A percentile compares a stretch with the other conserved stretches of the same genome.
Evolutionary conservation across 1,284 basidiomycete species (phyloP).

Genomic region (Melanopsichium pennsylvanicum): DNA sequence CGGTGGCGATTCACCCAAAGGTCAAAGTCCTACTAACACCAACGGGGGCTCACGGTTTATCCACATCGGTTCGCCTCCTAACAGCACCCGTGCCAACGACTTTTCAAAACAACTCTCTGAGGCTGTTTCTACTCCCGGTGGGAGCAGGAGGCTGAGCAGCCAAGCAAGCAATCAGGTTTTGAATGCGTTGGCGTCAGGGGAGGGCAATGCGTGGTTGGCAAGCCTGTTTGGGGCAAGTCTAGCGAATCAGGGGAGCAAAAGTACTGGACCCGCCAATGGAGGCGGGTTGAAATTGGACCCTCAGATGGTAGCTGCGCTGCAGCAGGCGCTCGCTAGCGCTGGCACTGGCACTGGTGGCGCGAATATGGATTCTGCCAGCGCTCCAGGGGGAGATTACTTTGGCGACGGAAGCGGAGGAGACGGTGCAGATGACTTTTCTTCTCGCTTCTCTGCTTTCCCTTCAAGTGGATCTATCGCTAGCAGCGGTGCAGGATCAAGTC

Average conservation of each 20-base stretch:
- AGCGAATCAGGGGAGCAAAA: conserved; percentile 34
- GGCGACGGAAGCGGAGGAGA: not conserved
- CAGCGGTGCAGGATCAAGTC: not conserved
- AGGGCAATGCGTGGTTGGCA: conserved; percentile 54
- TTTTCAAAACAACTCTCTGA: conserved; percentile 34
- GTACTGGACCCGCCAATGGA: conserved; percentile 28
- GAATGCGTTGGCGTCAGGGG: conserved; percentile 51
- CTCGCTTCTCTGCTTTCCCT: conserved; percentile 30
- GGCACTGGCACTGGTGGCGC: conserved; percentile 11
- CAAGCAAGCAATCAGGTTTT: conserved; percentile 54
- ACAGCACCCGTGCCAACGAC: conserved; percentile 9
- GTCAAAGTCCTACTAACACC: conserved; percentile 9
- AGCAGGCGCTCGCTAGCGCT: conserved; percentile 42
- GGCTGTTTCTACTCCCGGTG: conserved; percentile 44
- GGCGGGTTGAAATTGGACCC: conserved; percentile 55
- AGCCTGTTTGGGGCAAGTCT: conserved; percentile 48
- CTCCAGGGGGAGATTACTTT: conserved; percentile 29
- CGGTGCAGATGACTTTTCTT: conserved; percentile 17
- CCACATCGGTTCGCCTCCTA: conserved; percentile 39
- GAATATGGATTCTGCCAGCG: too few relatives aligned
- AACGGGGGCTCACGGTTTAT: conserved; percentile 35
- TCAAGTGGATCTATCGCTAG: not conserved
- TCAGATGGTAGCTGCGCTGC: conserved; percentile 51
- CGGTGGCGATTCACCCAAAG: conserved; percentile 35
- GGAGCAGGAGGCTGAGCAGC: conserved; percentile 33